phyloP scores from a whole-genome alignment of 768 basidiomycete species.

The Mycena kentingensis region DNA sequence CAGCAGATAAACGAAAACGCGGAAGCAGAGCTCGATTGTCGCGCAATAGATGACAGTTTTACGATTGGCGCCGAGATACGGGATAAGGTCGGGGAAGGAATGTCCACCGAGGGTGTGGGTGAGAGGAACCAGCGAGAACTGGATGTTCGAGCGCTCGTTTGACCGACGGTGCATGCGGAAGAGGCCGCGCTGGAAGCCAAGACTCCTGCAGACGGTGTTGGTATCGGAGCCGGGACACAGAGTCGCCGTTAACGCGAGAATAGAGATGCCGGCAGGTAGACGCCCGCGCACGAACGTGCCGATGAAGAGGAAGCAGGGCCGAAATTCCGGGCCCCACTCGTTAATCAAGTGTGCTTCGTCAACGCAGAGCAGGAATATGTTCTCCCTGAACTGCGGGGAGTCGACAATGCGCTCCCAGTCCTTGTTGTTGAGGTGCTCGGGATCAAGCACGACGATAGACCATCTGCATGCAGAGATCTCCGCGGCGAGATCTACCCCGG shows the following conservation, averaged over 20 bases:
- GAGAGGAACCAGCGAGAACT: conserved; percentile 3
- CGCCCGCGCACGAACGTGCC: conserved; percentile 9
- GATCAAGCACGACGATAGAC: conserved; percentile 12
- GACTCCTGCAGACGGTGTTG: not conserved
- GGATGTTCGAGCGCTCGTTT: conserved; percentile 16
- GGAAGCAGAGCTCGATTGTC: conserved; percentile 16
- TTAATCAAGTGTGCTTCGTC: conserved; percentile 15
- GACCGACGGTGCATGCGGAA: conserved; percentile 11
- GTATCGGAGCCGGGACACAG: conserved; percentile 6
- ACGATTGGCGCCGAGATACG: conserved; percentile 4
- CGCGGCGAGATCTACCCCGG: conserved; percentile 1
- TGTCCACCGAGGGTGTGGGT: conserved; percentile 3
- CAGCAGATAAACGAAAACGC: conserved; percentile 13
- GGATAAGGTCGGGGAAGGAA: conserved; percentile 9
- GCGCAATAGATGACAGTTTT: conserved; percentile 18
- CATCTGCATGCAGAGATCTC: conserved; percentile 3
- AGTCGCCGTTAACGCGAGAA: conserved; percentile 12
- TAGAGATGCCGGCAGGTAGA: conserved; percentile 2
- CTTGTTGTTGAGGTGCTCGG: conserved; percentile 8
- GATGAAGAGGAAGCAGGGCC: conserved; percentile 8
- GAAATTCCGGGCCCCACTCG: conserved; percentile 14
- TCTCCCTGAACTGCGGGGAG: conserved; percentile 6
- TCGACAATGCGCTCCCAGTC: conserved; percentile 7
- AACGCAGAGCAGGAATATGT: conserved; percentile 4
- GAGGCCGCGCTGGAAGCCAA: conserved; percentile 5